Base-by-base conservation (phyloP, 2,329 filamentous ascomycete genomes). In the Claviceps maximensis region DNA sequence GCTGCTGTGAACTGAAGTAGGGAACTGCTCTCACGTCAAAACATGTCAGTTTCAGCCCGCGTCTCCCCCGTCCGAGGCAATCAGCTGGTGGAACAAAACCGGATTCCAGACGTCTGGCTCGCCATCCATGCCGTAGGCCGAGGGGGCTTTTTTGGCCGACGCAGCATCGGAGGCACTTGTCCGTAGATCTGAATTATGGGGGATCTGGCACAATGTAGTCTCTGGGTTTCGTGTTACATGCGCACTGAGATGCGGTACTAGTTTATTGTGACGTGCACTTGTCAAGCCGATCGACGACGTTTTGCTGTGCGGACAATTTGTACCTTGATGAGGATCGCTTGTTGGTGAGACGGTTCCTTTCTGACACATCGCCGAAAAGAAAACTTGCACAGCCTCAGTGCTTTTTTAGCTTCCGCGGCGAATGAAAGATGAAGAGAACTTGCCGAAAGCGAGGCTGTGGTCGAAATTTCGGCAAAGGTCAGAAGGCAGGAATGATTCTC, bases 201-300 rank as follows among this genome's bases (percentile, higher is more conserved):
- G 41, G 23, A 29, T 49, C 49, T 21, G 19, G 19, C 41, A 50
- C 49, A 9, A 29, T 27, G 19, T 51, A 40, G 42, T 27, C 36
- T 46, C 42, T 38, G 42, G 42, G 42, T 51, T 12, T 15, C 23
- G 53, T 53, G 54, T 51, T 42, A 55, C 51, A 31, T 33, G 51
- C 23, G 31, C 51, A 55, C 54, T 50, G 47, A 53, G 54, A 53
- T 53, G 54, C 54, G 51, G 54, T 50, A 50, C 51, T 36, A 31
- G 19, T 21, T 27, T 10, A n/a, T 15, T 47, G 47, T 13, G 44
- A 41, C 21, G 47, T 55, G 44, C 54, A 48, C 54, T 47, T 46
- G 36, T 49, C 13, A 50, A 31, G 17, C 44, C 48, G 47, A 55
- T 53, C 40, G 41, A 44, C 21, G 38, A 23, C 10, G n/a, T n/a